Evolutionary conservation across 257 asterid species (phyloP), one percentile per base, ranked within the genome.

Genomic region (Lantana camara): DNA sequence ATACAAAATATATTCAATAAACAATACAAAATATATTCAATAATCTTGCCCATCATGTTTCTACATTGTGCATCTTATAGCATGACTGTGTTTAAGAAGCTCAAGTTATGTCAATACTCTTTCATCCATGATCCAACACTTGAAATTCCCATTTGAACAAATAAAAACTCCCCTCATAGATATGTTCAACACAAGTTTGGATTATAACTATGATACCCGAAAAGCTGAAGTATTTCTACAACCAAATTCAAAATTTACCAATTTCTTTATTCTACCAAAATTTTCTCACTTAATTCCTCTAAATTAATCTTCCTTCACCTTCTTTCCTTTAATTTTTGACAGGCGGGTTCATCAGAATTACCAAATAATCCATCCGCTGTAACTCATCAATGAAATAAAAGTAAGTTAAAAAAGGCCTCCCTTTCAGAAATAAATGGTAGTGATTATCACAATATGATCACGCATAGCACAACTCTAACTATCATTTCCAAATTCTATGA

Each of bases 361-460:
- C 42, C 63, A 22, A 22, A 57, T 55, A n/a, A n/a, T 51, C 60
- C 47, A 30, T 51, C 44, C 30, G 22, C 22, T 21, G 32, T 15
- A 38, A 48, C 34, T 19, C 42, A 60, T 41, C 45, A 53, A 40
- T 35, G 12, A n/a, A 10, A 27, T 11, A 52, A n/a, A 14, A 9
- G 10, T 3, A 37, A 8, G 15, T 9, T 3, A 37, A 4, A 23
- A 40, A 19, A 46, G 9, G 0, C 15, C 19, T 5, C 45, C 22
- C 14, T n/a, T 27, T 35, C 12, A 0, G 2, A 10, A 27, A 10
- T 14, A 19, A 55, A 29, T 29, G 23, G 0, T 21, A 27, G 34
- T 48, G 23, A 55, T 21, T 58, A 13, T 40, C 72, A 50, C n/a
- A 23, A 49, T 20, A n/a, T 14, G 66, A 71, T 11, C 58, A 45